A percentile compares a stretch with the other conserved stretches of the same genome.
Conservation (phyloP, 805 yeast species). For the Candida ulmi region DNA sequence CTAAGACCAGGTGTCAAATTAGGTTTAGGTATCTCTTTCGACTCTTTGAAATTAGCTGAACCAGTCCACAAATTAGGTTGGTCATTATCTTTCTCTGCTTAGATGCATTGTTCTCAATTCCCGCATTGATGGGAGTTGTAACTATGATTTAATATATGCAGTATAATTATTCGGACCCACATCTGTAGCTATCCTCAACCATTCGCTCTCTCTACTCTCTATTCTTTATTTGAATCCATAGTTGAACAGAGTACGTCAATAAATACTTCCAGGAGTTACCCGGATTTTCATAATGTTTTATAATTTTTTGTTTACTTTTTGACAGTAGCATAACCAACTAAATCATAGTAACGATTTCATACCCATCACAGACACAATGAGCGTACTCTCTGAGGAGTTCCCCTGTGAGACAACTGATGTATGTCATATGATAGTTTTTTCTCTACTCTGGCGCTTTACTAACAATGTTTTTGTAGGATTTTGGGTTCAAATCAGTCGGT, state of each 20-base stretch:
- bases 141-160: background rate
- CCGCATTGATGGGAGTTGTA: background rate
- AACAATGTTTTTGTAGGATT: conserved; percentile 24
- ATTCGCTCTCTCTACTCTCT: too few relatives aligned
- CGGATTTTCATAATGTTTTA: too few relatives aligned
- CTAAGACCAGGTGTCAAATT: conserved; percentile 94
- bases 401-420: conserved; percentile 15
- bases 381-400: conserved; percentile 15
- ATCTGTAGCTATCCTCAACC: too few relatives aligned
- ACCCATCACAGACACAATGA: too few relatives aligned
- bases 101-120: conserved; percentile 21
- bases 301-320: too few relatives aligned
- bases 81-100: conserved; percentile 90
- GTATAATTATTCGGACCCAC: background rate
- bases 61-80: conserved; percentile 98
- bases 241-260: too few relatives aligned
- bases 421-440: conserved; percentile 4
- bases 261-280: too few relatives aligned
- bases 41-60: conserved; percentile 91
- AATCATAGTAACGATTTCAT: too few relatives aligned
- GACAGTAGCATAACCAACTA: too few relatives aligned
- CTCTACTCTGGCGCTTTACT: conserved; percentile 3
- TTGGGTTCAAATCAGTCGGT: conserved; percentile 38
- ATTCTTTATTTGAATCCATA: too few relatives aligned
- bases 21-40: conserved; percentile 96